Evolutionary conservation across 345 rosid species (phyloP).

Genomic region (Hypericum perforatum): DNA sequence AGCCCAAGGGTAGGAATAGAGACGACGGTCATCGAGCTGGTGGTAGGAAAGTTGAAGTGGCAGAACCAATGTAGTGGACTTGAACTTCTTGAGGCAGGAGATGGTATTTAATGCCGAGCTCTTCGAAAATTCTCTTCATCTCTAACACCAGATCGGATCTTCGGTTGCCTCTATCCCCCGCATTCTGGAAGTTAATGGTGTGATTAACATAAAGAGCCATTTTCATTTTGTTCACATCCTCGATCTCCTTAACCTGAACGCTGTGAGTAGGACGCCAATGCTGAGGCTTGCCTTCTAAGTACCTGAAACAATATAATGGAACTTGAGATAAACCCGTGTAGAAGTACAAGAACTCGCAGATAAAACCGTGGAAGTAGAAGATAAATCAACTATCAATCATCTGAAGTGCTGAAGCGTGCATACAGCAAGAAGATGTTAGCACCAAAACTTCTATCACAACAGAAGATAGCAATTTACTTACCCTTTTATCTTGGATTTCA

Average conservation of each 20-base stretch:
- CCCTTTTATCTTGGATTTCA: constrained; percentile 41
- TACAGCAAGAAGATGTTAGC: not conserved
- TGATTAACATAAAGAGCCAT: constrained; percentile 33
- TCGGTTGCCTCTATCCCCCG: constrained; percentile 34
- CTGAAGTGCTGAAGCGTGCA: too few relatives aligned
- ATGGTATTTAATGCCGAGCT: constrained; percentile 37
- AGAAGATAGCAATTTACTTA: too few relatives aligned
- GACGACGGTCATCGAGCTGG: constrained; percentile 3
- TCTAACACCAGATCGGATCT: constrained; percentile 42
- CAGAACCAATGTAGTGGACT: constrained; percentile 21
- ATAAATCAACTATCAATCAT: too few relatives aligned
- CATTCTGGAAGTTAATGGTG: constrained; percentile 59
- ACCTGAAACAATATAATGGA: constrained; percentile 18
- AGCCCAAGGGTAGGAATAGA: not conserved
- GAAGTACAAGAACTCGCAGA: too few relatives aligned
- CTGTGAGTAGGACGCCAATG: constrained; percentile 45
- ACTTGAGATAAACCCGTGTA: too few relatives aligned
- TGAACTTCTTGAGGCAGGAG: constrained; percentile 48
- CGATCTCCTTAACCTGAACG: constrained; percentile 40
- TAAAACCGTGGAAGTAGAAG: too few relatives aligned
- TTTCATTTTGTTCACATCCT: constrained; percentile 41
- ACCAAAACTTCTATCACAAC: too few relatives aligned
- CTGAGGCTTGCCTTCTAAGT: constrained; percentile 49
- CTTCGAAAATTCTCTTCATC: constrained; percentile 42
- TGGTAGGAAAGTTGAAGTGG: constrained; percentile 5